Percentiles rank a stretch among this genome's conserved stretches.
Evolutionary conservation across 2,329 filamentous ascomycete species (phyloP).

Genomic region (Westerdykella sp.): DNA sequence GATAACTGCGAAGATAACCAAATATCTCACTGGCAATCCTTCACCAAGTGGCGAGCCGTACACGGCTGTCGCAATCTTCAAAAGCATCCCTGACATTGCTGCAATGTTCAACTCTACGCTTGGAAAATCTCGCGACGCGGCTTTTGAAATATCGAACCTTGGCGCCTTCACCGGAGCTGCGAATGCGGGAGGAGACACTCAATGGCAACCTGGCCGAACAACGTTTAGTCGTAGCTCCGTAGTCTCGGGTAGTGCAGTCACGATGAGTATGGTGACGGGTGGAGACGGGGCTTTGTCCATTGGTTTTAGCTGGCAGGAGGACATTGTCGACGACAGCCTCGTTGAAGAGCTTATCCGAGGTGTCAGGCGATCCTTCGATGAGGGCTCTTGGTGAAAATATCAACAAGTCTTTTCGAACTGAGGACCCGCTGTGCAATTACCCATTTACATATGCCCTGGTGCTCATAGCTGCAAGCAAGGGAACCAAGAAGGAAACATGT

Average conservation of each 20-base stretch:
- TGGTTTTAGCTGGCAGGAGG: slow-evolving; percentile 39
- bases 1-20: not conserved
- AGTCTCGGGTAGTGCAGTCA: slow-evolving; percentile 36
- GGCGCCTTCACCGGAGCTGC: slow-evolving; percentile 22
- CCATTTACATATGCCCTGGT: too few relatives aligned
- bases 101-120: slow-evolving; percentile 31
- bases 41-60: slow-evolving; percentile 7
- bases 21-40: slow-evolving; percentile 5
- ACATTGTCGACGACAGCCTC: slow-evolving; percentile 28
- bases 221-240: slow-evolving; percentile 15
- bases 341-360: slow-evolving; percentile 11
- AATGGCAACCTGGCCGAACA: too few relatives aligned
- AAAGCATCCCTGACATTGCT: slow-evolving; percentile 16
- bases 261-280: slow-evolving; percentile 37
- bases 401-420: too few relatives aligned
- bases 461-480: too few relatives aligned
- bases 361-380: too few relatives aligned
- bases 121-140: slow-evolving; percentile 33
- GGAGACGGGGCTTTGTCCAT: slow-evolving; percentile 38
- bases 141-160: slow-evolving; percentile 43
- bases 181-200: too few relatives aligned
- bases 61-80: slow-evolving; percentile 7
- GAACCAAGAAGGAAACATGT: too few relatives aligned
- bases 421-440: too few relatives aligned
- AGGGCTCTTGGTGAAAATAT: too few relatives aligned